Conservation (phyloP, 345 rosid species). For the Brassica incana region DNA sequence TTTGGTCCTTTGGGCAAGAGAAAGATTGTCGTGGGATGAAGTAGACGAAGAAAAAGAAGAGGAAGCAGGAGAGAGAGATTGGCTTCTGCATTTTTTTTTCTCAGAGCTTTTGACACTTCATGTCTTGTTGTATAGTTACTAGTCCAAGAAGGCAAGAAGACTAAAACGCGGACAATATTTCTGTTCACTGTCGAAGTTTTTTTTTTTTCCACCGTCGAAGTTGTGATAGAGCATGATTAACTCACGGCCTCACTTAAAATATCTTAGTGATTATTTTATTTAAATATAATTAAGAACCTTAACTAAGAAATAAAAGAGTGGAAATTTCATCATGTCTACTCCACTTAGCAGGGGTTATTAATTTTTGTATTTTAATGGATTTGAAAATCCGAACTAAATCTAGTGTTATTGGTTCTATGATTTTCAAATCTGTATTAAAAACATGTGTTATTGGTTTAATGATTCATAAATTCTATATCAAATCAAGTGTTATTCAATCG, state of each 20-base stretch:
- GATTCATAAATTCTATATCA: too few relatives aligned
- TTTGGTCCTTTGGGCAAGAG: slow-evolving; percentile 28
- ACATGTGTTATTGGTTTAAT: too few relatives aligned
- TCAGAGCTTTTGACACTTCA: neutral
- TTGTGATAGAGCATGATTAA: neutral
- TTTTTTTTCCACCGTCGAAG: neutral
- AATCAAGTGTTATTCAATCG: too few relatives aligned
- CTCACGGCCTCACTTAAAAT: too few relatives aligned
- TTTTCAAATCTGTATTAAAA: too few relatives aligned
- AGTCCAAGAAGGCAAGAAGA: neutral
- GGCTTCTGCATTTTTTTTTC: slow-evolving; percentile 11
- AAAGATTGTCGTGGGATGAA: neutral
- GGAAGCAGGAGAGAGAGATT: neutral
- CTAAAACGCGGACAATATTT: slow-evolving; percentile 2
- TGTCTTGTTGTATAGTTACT: neutral
- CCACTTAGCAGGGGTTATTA: neutral
- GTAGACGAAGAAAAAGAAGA: slow-evolving; percentile 3
- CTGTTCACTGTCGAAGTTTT: neutral
- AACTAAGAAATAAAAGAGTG: neutral
- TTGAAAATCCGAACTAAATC: too few relatives aligned
- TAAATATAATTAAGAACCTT: too few relatives aligned
- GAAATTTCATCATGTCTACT: neutral
- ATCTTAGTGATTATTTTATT: too few relatives aligned
- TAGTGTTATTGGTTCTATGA: too few relatives aligned
- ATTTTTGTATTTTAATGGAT: too few relatives aligned